Evolutionary conservation across 345 rosid genomes (phyloP).

Genomic region (Eucalyptus microcorys): DNA sequence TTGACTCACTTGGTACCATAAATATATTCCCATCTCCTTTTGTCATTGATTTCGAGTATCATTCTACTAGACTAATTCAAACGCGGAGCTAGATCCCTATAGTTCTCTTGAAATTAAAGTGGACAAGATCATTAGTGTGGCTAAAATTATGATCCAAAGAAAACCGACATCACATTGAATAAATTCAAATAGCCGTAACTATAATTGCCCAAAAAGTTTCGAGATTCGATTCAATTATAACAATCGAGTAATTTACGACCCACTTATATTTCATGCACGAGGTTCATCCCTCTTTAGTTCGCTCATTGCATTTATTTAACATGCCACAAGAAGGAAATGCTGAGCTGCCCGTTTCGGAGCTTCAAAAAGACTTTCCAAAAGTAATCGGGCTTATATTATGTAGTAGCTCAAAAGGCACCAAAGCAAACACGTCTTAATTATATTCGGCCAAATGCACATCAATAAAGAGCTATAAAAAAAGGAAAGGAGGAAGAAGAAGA

Average conservation of each 20-base stretch:
- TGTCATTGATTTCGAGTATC: fast-evolving
- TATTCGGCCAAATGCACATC: neutral
- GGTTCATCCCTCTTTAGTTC: neutral
- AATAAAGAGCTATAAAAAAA: neutral
- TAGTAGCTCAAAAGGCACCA: neutral
- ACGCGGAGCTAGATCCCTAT: neutral
- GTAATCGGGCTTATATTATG: neutral
- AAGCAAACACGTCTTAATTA: neutral
- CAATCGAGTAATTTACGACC: neutral
- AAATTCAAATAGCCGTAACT: fast-evolving
- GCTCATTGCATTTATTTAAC: fast-evolving
- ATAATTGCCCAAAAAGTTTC: fast-evolving
- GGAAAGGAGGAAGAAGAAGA: fast-evolving
- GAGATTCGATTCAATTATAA: fast-evolving
- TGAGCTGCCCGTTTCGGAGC: neutral
- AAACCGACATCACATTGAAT: fast-evolving
- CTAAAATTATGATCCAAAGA: neutral
- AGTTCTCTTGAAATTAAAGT: neutral
- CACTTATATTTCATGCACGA: neutral
- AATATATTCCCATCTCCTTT: neutral
- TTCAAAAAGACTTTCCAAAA: neutral
- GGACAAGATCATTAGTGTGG: fast-evolving
- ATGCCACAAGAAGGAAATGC: too few species aligned
- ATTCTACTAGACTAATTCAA: neutral
- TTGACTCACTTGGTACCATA: neutral